Evolutionary conservation across 768 basidiomycete species (phyloP).

Genomic region (Psilocybe cyanescens): DNA sequence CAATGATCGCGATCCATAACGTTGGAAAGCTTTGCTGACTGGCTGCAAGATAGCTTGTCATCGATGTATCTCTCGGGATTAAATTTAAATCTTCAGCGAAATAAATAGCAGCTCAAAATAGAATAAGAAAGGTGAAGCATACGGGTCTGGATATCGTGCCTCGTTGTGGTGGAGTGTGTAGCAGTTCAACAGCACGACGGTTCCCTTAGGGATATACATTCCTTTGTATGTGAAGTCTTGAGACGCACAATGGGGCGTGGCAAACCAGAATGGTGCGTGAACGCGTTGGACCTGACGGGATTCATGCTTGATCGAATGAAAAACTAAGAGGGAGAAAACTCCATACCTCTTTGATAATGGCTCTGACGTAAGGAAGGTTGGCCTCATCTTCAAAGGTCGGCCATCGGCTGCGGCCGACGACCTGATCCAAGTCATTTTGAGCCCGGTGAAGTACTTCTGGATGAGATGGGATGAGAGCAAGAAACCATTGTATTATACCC

Average conservation of each 20-base stretch:
- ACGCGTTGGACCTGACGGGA: slow-evolving; percentile 36
- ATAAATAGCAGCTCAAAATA: neutral
- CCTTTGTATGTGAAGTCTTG: slow-evolving; percentile 44
- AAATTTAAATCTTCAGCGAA: slow-evolving; percentile 5
- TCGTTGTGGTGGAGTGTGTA: slow-evolving; percentile 37
- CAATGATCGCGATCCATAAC: slow-evolving; percentile 50
- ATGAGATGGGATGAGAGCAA: slow-evolving; percentile 29
- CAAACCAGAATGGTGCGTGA: slow-evolving; percentile 41
- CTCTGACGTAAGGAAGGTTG: slow-evolving; percentile 24
- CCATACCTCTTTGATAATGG: slow-evolving; percentile 25
- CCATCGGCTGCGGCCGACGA: slow-evolving; percentile 23
- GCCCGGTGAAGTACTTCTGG: slow-evolving; percentile 21
- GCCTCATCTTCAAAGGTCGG: slow-evolving; percentile 22
- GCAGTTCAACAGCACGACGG: slow-evolving; percentile 41
- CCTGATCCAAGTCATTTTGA: slow-evolving; percentile 28
- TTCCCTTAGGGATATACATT: slow-evolving; percentile 40
- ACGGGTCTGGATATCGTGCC: slow-evolving; percentile 38
- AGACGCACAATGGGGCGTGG: slow-evolving; percentile 38
- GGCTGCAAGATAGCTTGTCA: slow-evolving; percentile 35
- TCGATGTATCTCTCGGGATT: slow-evolving; percentile 46
- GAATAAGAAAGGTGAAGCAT: slow-evolving; percentile 15
- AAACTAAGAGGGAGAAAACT: neutral
- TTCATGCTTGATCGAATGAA: slow-evolving; percentile 2
- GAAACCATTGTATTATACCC: slow-evolving; percentile 38
- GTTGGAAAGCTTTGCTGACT: slow-evolving; percentile 44